A percentile compares a stretch with the other conserved stretches of the same genome.
Conservation (phyloP, 345 rosid genomes). For the Brassica juncea region DNA sequence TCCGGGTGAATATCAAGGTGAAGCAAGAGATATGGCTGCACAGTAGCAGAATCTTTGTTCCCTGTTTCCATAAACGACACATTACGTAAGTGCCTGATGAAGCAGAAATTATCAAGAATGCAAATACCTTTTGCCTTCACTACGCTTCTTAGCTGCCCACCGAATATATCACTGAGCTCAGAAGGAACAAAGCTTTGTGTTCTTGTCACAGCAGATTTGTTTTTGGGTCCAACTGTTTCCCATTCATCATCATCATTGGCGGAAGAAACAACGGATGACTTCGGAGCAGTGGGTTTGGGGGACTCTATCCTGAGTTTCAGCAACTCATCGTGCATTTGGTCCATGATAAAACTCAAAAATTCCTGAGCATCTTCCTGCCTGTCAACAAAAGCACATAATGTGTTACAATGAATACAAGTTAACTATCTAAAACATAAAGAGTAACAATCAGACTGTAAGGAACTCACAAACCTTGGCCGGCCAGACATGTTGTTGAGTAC, state of each 20-base stretch:
- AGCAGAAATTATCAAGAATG: constrained; percentile 7
- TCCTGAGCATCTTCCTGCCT: constrained; percentile 99
- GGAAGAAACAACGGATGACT: constrained; percentile 59
- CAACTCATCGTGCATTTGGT: constrained; percentile 86
- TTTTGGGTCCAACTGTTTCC: constrained; percentile 97
- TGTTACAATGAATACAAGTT: neutral
- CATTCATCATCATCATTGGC: constrained; percentile 76
- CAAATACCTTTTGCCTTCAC: constrained; percentile 75
- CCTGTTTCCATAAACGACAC: constrained; percentile 50
- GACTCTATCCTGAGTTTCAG: constrained; percentile 66
- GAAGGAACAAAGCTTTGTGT: constrained; percentile 78
- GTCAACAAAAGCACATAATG: constrained; percentile 34
- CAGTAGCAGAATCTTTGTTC: constrained; percentile 74
- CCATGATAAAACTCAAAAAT: constrained; percentile 87
- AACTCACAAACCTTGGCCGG: constrained; percentile 73
- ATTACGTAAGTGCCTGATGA: constrained; percentile 16
- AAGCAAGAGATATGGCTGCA: constrained; percentile 83
- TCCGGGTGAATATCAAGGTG: constrained; percentile 88
- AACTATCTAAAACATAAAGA: neutral
- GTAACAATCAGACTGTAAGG: neutral
- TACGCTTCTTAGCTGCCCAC: constrained; percentile 75
- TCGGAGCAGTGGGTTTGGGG: constrained; percentile 38
- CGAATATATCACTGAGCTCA: constrained; percentile 80
- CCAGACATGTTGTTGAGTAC: constrained; percentile 73
- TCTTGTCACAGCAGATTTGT: constrained; percentile 86